Conservation (phyloP, 306 rosid species). For the Pueraria montana region DNA sequence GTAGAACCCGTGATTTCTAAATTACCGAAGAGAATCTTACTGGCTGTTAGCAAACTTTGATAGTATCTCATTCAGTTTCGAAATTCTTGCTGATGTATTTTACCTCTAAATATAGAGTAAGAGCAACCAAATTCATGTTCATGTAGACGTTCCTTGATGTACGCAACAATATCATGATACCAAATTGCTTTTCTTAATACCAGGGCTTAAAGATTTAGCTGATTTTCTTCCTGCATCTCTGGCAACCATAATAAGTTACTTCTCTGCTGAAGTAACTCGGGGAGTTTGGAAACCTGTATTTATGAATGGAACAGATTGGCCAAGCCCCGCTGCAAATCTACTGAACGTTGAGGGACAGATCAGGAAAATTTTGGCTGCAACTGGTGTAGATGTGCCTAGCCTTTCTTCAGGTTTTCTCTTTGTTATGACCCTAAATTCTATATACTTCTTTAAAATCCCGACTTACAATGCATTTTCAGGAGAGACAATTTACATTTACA, state of each 20-base stretch:
- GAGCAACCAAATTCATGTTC: constrained; percentile 34
- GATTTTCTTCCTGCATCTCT: constrained; percentile 98
- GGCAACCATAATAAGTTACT: constrained; percentile 96
- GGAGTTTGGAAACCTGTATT: constrained; percentile 94
- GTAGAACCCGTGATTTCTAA: constrained; percentile 7
- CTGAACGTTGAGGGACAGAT: constrained; percentile 91
- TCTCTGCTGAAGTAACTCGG: constrained; percentile 95
- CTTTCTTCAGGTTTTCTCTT: constrained; percentile 78
- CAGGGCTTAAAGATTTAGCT: constrained; percentile 98
- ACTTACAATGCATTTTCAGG: constrained; percentile 29
- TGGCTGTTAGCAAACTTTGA: constrained; percentile 19
- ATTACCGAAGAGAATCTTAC: constrained; percentile 29
- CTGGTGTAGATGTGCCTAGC: constrained; percentile 97
- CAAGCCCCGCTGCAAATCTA: constrained; percentile 95
- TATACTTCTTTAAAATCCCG: background rate
- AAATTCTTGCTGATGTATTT: constrained; percentile 12
- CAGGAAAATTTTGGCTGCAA: constrained; percentile 89
- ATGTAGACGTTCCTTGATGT: constrained; percentile 37
- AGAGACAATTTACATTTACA: constrained; percentile 5
- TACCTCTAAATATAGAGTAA: constrained; percentile 28
- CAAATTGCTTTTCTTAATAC: constrained; percentile 36
- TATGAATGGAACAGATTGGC: constrained; percentile 99
- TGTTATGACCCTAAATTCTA: constrained; percentile 21
- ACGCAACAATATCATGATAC: constrained; percentile 24
- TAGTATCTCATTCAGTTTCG: constrained; percentile 24